Evolutionary conservation across 495 filamentous ascomycete species (phyloP), one percentile per base, ranked within the genome.

Genomic region (Penicillium pancosmium): DNA sequence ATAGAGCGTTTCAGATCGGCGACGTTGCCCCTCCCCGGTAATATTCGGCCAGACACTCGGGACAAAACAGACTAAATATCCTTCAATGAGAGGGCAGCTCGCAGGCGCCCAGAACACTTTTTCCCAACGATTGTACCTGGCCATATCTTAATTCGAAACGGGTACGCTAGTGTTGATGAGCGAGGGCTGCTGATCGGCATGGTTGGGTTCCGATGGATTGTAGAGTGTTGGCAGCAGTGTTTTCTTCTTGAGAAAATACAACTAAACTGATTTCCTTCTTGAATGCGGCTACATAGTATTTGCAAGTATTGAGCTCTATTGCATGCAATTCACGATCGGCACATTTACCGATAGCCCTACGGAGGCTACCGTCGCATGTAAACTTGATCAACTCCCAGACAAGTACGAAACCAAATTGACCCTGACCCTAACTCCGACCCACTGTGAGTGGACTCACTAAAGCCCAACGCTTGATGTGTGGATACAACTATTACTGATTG

Each of bases 1-100:
- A 59, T 55, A 52, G 47, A 40, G 51, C 51, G 65, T 68, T 68
- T 68, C 65, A 68, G 59, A 34, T 57, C 59, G 48, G 58, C 40
- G 46, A 56, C 54, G 21, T 51, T 27, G 47, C 53, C 60, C 58
- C 61, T 59, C 50, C 11, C 11, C 21, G 57, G 36, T 54, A 59
- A 54, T 36, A 54, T 63, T 62, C 15, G 8, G 23, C 48, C 38
- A 49, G 13, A 2, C 16, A 25, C 16, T 46, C 52, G 54, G 27
- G 55, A 60, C 13, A 36, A 52, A 47, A 23, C 13, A 19, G 23
- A 12, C 10, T 55, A n/a, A 59, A 57, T 49, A 33, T 65, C 59
- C 60, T 56, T 65, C 61, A 67, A 64, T 64, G 40, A 59, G 55
- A 49, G 31, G 15, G 12, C 46, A 35, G 46, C 16, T 50, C 46